Percentiles rank a stretch among this genome's conserved stretches.
These are phyloP conservation scores for Vitellaria paradoxa DNA, from an alignment of 179 eudicot genomes.

Conservation along the genomic window DNA sequence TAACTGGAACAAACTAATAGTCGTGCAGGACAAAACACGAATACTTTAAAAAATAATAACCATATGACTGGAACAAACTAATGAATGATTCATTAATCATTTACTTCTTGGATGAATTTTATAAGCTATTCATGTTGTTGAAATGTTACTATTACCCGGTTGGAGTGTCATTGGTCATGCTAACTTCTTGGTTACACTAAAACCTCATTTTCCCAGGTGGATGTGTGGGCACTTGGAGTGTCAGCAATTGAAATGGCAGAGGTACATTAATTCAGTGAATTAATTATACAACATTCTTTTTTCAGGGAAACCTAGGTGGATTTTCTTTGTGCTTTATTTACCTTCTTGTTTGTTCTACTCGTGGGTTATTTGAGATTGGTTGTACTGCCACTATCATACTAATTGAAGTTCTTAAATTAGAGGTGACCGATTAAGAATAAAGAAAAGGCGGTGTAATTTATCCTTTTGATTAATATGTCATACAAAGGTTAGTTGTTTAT, in stretches of 20 bases:
- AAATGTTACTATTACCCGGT: neutral
- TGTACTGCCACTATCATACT: neutral
- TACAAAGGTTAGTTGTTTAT: neutral
- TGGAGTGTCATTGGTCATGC: neutral
- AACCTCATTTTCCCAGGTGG: conserved; percentile 54
- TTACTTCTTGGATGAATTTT: neutral
- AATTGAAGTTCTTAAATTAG: neutral
- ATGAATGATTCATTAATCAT: neutral
- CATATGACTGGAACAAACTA: neutral
- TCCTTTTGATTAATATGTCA: neutral
- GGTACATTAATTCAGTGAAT: conserved; percentile 37
- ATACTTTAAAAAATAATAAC: neutral
- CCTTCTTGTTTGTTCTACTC: neutral
- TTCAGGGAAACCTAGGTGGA: neutral
- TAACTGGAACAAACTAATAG: too few species aligned
- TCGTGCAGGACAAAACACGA: neutral
- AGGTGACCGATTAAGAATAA: neutral
- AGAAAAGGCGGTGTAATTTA: neutral
- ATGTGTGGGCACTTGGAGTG: conserved; percentile 99
- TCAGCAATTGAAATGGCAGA: conserved; percentile 99
- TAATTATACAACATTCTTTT: conserved; percentile 7
- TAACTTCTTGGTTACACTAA: neutral
- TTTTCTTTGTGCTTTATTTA: neutral
- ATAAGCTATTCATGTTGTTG: neutral
- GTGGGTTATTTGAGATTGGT: conserved; percentile 1